A percentile compares a stretch with the other conserved stretches of the same genome.
These are phyloP conservation scores for Fusarium compactum DNA, from an alignment of 2,329 filamentous ascomycete genomes.

Conservation along the genomic window DNA sequence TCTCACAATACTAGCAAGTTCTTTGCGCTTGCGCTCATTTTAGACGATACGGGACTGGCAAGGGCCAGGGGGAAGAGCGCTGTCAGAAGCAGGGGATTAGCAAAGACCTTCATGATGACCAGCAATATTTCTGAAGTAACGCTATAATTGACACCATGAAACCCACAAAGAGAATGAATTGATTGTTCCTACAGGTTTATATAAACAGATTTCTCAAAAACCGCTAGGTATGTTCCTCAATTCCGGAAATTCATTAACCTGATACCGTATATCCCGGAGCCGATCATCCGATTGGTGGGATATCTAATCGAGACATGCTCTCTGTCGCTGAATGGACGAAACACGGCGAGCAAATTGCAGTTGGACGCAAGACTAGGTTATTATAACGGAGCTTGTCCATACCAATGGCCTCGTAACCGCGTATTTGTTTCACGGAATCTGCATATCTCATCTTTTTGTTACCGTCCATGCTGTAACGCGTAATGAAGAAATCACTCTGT, in stretches of 20 bases:
- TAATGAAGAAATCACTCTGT: constrained; percentile 73
- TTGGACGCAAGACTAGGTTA: neutral
- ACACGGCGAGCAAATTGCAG: neutral
- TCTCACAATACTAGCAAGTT: constrained; percentile 28
- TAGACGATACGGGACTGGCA: neutral
- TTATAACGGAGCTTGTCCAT: neutral
- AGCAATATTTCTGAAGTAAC: no score
- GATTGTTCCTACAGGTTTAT: neutral
- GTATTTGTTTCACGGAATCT: neutral
- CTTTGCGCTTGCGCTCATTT: neutral
- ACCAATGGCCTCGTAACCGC: neutral
- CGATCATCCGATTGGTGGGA: constrained; percentile 26
- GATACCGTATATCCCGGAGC: constrained; percentile 25
- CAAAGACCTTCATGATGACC: neutral
- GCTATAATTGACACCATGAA: neutral
- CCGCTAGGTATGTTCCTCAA: neutral
- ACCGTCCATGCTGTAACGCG: constrained; percentile 45
- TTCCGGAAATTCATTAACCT: constrained; percentile 5
- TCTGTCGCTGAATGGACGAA: neutral
- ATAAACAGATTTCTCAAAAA: neutral
- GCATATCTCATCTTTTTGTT: neutral
- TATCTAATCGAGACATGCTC: neutral
- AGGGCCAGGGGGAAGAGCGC: neutral
- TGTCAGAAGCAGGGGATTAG: neutral
- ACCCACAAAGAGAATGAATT: neutral